phyloP scores from a whole-genome alignment of 2,329 filamentous ascomycete genomes.

The Cercospora berteroae region DNA sequence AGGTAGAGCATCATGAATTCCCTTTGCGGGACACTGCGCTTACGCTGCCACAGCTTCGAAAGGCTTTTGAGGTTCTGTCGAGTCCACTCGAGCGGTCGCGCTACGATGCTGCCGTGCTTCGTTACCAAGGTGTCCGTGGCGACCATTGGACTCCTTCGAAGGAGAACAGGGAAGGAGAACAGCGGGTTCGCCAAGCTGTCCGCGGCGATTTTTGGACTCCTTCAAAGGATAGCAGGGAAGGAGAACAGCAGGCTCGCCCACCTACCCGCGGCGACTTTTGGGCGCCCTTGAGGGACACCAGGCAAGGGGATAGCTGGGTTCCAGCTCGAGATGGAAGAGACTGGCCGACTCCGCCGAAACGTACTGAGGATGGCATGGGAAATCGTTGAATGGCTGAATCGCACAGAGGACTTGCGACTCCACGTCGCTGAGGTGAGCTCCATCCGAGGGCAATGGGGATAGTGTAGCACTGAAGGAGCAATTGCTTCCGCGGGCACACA shows the following conservation, averaged over 20 bases:
- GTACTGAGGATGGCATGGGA: neutral
- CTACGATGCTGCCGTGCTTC: neutral
- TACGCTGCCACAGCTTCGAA: neutral
- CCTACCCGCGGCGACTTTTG: neutral
- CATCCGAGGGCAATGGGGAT: neutral
- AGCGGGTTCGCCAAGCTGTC: neutral
- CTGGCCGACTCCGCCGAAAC: slow-evolving; percentile 12
- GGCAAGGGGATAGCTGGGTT: slow-evolving; percentile 14
- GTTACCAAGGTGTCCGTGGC: neutral
- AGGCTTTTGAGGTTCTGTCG: neutral
- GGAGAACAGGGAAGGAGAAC: neutral
- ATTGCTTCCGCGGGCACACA: neutral
- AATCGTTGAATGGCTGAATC: neutral
- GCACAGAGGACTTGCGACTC: neutral
- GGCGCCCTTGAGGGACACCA: neutral
- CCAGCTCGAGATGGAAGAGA: slow-evolving; percentile 13
- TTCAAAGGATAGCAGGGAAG: neutral
- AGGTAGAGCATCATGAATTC: neutral
- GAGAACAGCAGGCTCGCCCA: neutral
- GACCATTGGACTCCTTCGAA: neutral
- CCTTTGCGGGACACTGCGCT: neutral
- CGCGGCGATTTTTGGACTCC: neutral
- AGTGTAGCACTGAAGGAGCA: neutral
- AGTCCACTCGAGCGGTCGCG: neutral
- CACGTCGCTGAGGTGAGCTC: neutral